A percentile compares a stretch with the other conserved stretches of the same genome.
Conservation (phyloP, 805 yeast genomes). For the Candida corydali region DNA sequence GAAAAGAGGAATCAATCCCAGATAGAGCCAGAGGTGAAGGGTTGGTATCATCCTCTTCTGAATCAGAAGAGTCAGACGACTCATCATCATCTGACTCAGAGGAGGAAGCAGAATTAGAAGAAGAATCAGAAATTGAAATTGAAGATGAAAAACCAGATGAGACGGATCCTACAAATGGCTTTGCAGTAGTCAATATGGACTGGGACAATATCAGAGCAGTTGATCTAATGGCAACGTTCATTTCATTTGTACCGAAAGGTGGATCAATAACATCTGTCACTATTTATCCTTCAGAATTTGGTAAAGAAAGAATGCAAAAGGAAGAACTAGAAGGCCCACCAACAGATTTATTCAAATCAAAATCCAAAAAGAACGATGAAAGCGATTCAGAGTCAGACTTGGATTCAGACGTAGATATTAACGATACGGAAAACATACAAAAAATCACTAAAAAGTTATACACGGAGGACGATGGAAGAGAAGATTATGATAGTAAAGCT, state of each 20-base stretch:
- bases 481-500: constrained; percentile 79
- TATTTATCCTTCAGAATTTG: constrained; percentile 86
- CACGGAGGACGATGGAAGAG: constrained; percentile 76
- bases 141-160: constrained; percentile 66
- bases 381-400: constrained; percentile 30
- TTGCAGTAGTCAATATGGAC: constrained; percentile 94
- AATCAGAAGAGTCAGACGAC: constrained; percentile 20
- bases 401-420: constrained; percentile 37
- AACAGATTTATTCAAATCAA: constrained; percentile 64
- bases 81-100: constrained; percentile 44
- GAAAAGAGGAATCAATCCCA: constrained; percentile 15
- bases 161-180: constrained; percentile 76
- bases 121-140: constrained; percentile 51
- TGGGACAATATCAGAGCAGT: constrained; percentile 93
- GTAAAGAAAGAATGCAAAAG: constrained; percentile 83
- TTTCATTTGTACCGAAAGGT: constrained; percentile 74
- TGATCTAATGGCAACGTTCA: constrained; percentile 85
- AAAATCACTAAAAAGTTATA: constrained; percentile 66
- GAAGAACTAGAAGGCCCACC: constrained; percentile 95
- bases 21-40: constrained; percentile 72
- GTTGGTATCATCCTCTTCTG: constrained; percentile 35
- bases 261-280: constrained; percentile 67
- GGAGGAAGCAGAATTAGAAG: constrained; percentile 40
- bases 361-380: constrained; percentile 21
- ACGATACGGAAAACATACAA: constrained; percentile 47